These are phyloP conservation scores for Zygoascus bituminiphila DNA, from an alignment of 805 yeast species.

Conservation along the genomic window DNA sequence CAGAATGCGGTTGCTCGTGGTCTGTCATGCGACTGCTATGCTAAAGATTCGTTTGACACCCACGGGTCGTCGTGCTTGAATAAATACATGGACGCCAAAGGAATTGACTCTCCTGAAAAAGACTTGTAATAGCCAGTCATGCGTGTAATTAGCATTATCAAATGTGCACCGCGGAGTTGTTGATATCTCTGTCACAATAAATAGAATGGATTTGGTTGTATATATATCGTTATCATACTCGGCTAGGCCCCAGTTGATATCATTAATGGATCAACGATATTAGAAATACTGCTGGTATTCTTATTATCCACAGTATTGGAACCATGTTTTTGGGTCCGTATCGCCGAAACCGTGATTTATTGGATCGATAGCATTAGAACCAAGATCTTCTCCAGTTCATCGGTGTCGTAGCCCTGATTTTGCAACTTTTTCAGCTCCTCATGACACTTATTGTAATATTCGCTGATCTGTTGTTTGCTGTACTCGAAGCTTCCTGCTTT, in stretches of 20 bases:
- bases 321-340: too few relatives aligned
- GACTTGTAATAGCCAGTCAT: too few relatives aligned
- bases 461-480: conserved; percentile 26
- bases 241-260: too few relatives aligned
- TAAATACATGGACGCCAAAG: conserved; percentile 26
- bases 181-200: not conserved
- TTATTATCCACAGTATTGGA: too few relatives aligned
- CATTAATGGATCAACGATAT: too few relatives aligned
- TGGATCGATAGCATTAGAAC: not conserved
- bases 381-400: conserved; percentile 13
- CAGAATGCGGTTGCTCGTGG: conserved; percentile 38
- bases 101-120: conserved; percentile 8
- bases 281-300: too few relatives aligned
- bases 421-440: conserved; percentile 15
- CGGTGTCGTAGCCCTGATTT: conserved; percentile 6
- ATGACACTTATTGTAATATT: conserved; percentile 23
- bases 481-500: conserved; percentile 36
- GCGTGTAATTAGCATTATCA: not conserved
- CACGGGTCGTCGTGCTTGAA: conserved; percentile 30
- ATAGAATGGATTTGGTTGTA: not conserved
- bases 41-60: conserved; percentile 29
- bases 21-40: conserved; percentile 49
- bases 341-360: not conserved
- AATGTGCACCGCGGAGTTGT: not conserved
- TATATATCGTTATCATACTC: not conserved